Conservation (phyloP, 2,329 filamentous ascomycete species). For the Apiospora malaysiana region DNA sequence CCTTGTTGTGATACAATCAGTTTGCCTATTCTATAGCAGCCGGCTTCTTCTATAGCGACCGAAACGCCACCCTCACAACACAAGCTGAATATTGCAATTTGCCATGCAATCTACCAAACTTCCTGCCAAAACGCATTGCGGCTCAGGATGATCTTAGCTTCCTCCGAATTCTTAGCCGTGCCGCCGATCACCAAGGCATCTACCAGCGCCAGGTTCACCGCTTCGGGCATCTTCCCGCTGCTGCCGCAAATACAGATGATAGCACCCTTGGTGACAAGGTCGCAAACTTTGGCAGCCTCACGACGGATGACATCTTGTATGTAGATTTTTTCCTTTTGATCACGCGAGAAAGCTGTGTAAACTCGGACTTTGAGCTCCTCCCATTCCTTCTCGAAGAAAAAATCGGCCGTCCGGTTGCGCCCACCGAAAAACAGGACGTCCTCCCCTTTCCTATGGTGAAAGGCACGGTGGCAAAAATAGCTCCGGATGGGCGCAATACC, state of each 20-base stretch:
- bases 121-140: slow-evolving; percentile 60
- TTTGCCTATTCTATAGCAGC: too few species aligned
- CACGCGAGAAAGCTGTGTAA: slow-evolving; percentile 72
- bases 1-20: too few species aligned
- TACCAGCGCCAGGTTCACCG: slow-evolving; percentile 58
- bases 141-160: slow-evolving; percentile 46
- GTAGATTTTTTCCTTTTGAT: slow-evolving; percentile 63
- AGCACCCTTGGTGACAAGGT: slow-evolving; percentile 46
- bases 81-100: neutral
- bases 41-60: neutral
- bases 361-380: slow-evolving; percentile 55
- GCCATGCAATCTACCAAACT: slow-evolving; percentile 54
- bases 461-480: slow-evolving; percentile 75
- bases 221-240: slow-evolving; percentile 62
- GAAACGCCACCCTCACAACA: neutral
- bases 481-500: slow-evolving; percentile 85
- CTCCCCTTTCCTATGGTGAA: slow-evolving; percentile 30
- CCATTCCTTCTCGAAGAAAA: slow-evolving; percentile 85
- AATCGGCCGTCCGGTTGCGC: slow-evolving; percentile 76
- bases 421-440: slow-evolving; percentile 81
- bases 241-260: slow-evolving; percentile 63
- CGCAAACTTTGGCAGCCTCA: slow-evolving; percentile 44
- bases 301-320: slow-evolving; percentile 60
- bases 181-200: slow-evolving; percentile 52
- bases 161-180: slow-evolving; percentile 40